phyloP scores from a whole-genome alignment of 208 protist genomes.

The Angomonas desouzai region DNA sequence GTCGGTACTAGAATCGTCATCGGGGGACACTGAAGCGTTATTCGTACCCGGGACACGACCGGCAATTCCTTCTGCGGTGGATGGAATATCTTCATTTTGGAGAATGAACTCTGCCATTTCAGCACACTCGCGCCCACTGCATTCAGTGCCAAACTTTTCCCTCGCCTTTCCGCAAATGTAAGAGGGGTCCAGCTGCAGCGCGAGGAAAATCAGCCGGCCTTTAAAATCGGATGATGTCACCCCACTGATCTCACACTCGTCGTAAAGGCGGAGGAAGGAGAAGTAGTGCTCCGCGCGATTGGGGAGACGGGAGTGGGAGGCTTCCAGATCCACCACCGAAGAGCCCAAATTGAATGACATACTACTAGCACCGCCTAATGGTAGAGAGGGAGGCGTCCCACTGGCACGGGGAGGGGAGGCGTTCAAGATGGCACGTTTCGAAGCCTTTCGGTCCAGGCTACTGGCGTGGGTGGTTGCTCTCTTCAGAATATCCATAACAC shows the following conservation, averaged over 20 bases:
- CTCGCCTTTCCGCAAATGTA: slow-evolving; percentile 69
- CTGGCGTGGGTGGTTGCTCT: slow-evolving; percentile 65
- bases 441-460: slow-evolving; percentile 80
- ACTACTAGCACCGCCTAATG: slow-evolving; percentile 15
- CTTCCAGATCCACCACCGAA: slow-evolving; percentile 1
- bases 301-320: slow-evolving; percentile 5
- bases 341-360: neutral
- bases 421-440: slow-evolving; percentile 77
- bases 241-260: slow-evolving; percentile 65
- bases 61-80: slow-evolving; percentile 70
- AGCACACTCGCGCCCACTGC: slow-evolving; percentile 40
- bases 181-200: slow-evolving; percentile 64
- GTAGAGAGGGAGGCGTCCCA: slow-evolving; percentile 17
- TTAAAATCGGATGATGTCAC: slow-evolving; percentile 42
- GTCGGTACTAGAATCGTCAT: slow-evolving; percentile 50
- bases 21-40: slow-evolving; percentile 12
- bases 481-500: slow-evolving; percentile 70
- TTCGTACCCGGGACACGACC: slow-evolving; percentile 24
- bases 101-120: slow-evolving; percentile 57
- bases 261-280: slow-evolving; percentile 84
- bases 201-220: slow-evolving; percentile 75
- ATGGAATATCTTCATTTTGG: slow-evolving; percentile 63
- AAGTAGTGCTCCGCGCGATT: slow-evolving; percentile 83
- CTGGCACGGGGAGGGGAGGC: slow-evolving; percentile 47
- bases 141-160: slow-evolving; percentile 42